Evolutionary conservation across 1,284 basidiomycete genomes (phyloP).

Genomic region (Sporisorium scitamineum): DNA sequence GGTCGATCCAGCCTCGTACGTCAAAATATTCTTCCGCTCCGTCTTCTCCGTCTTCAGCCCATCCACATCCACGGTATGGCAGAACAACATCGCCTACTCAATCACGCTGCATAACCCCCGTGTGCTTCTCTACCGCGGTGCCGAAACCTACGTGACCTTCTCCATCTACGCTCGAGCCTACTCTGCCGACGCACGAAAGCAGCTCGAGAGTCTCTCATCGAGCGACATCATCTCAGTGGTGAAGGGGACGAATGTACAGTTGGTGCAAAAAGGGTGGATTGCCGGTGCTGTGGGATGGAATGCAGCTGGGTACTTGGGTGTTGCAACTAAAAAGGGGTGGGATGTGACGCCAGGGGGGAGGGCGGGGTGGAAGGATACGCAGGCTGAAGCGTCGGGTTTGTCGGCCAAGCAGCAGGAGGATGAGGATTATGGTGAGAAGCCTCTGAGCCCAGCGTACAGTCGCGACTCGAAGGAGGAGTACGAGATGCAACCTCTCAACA

Average conservation of each 20-base stretch:
- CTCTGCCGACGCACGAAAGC: conserved; percentile 40
- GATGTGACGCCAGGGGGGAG: conserved; percentile 45
- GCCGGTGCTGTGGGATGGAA: conserved; percentile 59
- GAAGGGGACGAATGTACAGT: conserved; percentile 41
- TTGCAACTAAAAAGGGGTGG: conserved; percentile 45
- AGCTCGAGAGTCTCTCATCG: conserved; percentile 26
- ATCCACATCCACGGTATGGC: conserved; percentile 46
- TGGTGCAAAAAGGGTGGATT: conserved; percentile 58
- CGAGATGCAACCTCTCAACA: conserved; percentile 42
- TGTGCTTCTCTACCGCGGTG: conserved; percentile 56
- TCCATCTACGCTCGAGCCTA: conserved; percentile 48
- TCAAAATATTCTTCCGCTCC: conserved; percentile 44
- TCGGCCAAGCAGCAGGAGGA: conserved; percentile 42
- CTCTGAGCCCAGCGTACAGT: conserved; percentile 3
- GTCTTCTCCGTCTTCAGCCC: conserved; percentile 46
- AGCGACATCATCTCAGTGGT: conserved; percentile 19
- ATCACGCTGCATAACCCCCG: conserved; percentile 53
- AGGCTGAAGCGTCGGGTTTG: conserved; percentile 17
- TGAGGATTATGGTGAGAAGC: conserved; percentile 42
- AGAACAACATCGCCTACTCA: conserved; percentile 49
- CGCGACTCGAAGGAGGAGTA: conserved; percentile 24
- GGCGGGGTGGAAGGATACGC: conserved; percentile 45
- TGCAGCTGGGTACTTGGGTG: conserved; percentile 48
- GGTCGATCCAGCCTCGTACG: conserved; percentile 45
- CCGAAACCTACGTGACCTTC: conserved; percentile 57